phyloP scores from a whole-genome alignment of 768 basidiomycete genomes.

The Crucibulum laeve region DNA sequence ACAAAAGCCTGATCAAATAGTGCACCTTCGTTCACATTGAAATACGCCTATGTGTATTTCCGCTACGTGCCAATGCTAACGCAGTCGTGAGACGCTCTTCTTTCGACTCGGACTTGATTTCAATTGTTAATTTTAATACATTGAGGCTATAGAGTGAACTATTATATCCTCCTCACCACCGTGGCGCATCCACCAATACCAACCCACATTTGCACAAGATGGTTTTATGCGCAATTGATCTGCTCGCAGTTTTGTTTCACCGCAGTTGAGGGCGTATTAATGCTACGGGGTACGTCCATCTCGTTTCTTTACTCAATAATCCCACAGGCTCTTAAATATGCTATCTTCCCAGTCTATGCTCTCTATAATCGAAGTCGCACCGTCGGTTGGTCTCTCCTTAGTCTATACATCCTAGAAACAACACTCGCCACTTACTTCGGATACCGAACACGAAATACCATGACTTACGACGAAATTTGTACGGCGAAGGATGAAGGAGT shows the following conservation, averaged over 20 bases:
- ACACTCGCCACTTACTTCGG: not conserved
- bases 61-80: not conserved
- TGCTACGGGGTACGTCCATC: not conserved
- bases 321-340: too few relatives aligned
- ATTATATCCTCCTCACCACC: not conserved
- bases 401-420: not conserved
- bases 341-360: too few relatives aligned
- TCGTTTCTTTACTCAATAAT: too few relatives aligned
- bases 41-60: not conserved
- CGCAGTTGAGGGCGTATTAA: not conserved
- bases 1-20: not conserved
- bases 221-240: not conserved
- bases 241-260: not conserved
- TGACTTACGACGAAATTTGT: not conserved
- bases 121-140: not conserved
- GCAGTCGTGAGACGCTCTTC: not conserved
- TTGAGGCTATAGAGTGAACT: not conserved
- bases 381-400: not conserved
- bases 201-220: not conserved
- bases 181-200: not conserved
- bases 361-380: not conserved
- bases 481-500: not conserved
- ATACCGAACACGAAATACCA: not conserved
- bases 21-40: not conserved
- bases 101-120: too few relatives aligned